Percentiles rank a stretch among this genome's conserved stretches.
Evolutionary conservation across 2,329 filamentous ascomycete genomes (phyloP).

Genomic region (Lecanicillium sp.): DNA sequence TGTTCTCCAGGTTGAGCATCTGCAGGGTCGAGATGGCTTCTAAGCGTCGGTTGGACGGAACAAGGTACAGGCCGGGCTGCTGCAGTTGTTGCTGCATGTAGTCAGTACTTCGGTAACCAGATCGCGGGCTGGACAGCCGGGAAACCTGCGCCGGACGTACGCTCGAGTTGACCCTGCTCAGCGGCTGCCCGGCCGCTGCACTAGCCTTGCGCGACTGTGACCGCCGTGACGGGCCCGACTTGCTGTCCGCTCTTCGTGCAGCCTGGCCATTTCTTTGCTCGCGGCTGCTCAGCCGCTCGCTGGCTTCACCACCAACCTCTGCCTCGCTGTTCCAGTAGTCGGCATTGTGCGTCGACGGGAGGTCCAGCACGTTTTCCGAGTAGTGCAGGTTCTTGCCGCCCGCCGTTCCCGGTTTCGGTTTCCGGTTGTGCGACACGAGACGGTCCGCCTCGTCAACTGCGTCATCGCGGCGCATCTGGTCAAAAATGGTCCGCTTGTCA

Average conservation of each 20-base stretch:
- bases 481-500: conserved; percentile 86
- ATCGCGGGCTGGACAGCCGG: conserved; percentile 20
- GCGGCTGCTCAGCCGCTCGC: conserved; percentile 39
- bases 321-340: conserved; percentile 71
- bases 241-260: conserved; percentile 44
- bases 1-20: conserved; percentile 88
- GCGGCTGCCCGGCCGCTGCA: conserved; percentile 30
- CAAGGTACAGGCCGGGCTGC: conserved; percentile 42
- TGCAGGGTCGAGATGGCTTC: conserved; percentile 66
- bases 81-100: conserved; percentile 25
- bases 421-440: conserved; percentile 83
- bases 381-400: conserved; percentile 88
- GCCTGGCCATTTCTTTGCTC: conserved; percentile 44
- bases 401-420: conserved; percentile 58
- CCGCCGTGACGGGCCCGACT: conserved; percentile 37
- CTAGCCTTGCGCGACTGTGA: conserved; percentile 53
- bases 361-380: conserved; percentile 82
- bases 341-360: conserved; percentile 37
- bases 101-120: conserved; percentile 25
- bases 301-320: conserved; percentile 47
- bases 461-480: conserved; percentile 84
- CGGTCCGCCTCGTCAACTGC: conserved; percentile 81
- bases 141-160: conserved; percentile 27
- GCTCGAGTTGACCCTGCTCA: conserved; percentile 41
- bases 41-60: conserved; percentile 48